Conservation (phyloP, 352 stramenopile species). For the Hyaloperonospora brassicae region DNA sequence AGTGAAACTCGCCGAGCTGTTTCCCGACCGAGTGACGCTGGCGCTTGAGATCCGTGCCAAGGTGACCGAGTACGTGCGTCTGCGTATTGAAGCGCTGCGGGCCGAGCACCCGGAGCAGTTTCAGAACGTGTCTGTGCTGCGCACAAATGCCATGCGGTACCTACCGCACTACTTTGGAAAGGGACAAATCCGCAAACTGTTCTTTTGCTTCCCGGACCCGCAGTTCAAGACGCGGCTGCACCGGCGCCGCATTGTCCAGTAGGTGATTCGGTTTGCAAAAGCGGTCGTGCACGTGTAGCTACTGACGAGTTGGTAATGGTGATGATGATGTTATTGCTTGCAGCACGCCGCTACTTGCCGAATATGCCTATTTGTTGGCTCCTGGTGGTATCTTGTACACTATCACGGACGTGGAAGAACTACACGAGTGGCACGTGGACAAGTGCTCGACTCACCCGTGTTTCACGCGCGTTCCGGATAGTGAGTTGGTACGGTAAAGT, state of each 20-base stretch:
- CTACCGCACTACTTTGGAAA: slow-evolving; percentile 80
- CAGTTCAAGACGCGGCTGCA: slow-evolving; percentile 99
- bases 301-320: background rate
- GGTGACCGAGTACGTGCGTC: slow-evolving; percentile 87
- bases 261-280: slow-evolving; percentile 11
- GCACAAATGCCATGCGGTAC: slow-evolving; percentile 95
- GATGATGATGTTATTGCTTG: slow-evolving; percentile 7
- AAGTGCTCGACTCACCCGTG: slow-evolving; percentile 91
- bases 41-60: slow-evolving; percentile 96
- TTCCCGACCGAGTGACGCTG: slow-evolving; percentile 93
- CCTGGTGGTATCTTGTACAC: slow-evolving; percentile 93
- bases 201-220: slow-evolving; percentile 99
- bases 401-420: slow-evolving; percentile 98
- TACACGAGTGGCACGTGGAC: slow-evolving; percentile 96
- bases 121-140: slow-evolving; percentile 92
- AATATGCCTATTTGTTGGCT: slow-evolving; percentile 96
- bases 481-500: slow-evolving; percentile 58
- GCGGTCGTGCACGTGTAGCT: background rate
- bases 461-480: slow-evolving; percentile 86
- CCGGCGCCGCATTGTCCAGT: slow-evolving; percentile 88
- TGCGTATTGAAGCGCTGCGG: slow-evolving; percentile 86
- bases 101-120: slow-evolving; percentile 77
- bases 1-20: slow-evolving; percentile 86
- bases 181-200: slow-evolving; percentile 92
- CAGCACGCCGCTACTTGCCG: slow-evolving; percentile 88